These are phyloP conservation scores for Schizochytrium sp. DNA, from an alignment of 108 stramenopile species.

Conservation along the genomic window DNA sequence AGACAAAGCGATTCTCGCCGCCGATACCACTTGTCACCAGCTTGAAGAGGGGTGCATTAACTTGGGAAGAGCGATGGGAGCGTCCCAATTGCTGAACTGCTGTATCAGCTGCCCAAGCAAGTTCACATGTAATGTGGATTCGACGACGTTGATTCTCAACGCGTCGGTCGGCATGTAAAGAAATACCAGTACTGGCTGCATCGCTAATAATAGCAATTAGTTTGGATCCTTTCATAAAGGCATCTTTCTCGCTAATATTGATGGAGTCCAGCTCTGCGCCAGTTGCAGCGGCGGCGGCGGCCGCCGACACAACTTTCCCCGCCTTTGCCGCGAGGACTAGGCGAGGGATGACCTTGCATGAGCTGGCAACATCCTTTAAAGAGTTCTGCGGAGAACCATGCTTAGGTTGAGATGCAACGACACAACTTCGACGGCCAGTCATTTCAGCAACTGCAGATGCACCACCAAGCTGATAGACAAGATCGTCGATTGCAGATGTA, in stretches of 20 bases:
- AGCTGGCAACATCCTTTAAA: neutral
- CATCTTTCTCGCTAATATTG: slow-evolving; percentile 79
- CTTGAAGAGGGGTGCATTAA: slow-evolving; percentile 79
- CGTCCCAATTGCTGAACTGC: slow-evolving; percentile 89
- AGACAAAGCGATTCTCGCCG: slow-evolving; percentile 84
- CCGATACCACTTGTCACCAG: slow-evolving; percentile 80
- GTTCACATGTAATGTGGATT: slow-evolving; percentile 86
- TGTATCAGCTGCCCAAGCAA: slow-evolving; percentile 90
- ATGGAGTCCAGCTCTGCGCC: slow-evolving; percentile 74
- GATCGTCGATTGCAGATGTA: slow-evolving; percentile 80
- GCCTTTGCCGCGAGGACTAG: neutral
- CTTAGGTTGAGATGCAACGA: neutral
- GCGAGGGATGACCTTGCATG: neutral
- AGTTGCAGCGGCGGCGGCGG: neutral
- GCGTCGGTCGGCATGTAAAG: slow-evolving; percentile 73
- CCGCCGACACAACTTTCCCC: neutral
- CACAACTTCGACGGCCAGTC: slow-evolving; percentile 77
- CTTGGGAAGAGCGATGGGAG: slow-evolving; percentile 83
- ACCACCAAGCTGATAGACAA: slow-evolving; percentile 82
- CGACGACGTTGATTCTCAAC: slow-evolving; percentile 75
- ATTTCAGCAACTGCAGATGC: slow-evolving; percentile 81
- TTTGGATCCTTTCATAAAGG: slow-evolving; percentile 83
- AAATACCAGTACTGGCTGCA: slow-evolving; percentile 84
- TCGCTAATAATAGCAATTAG: slow-evolving; percentile 86
- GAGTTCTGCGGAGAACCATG: neutral